These are phyloP conservation scores for Tardiomyces digboiensis DNA, from an alignment of 1,139 yeast genomes.

Conservation along the genomic window DNA sequence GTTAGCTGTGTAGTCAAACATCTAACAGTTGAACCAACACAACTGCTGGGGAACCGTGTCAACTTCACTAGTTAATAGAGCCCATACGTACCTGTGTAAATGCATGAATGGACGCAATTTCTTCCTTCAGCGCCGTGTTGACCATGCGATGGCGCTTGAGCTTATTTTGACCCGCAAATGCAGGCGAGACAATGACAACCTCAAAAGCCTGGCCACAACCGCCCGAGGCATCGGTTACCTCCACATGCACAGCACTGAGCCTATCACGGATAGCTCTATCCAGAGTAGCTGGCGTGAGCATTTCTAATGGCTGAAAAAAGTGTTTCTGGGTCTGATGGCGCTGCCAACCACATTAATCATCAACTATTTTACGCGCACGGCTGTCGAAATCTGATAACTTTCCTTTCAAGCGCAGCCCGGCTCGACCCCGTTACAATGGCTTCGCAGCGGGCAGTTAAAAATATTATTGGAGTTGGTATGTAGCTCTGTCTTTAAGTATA, in stretches of 20 bases:
- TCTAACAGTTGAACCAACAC: background rate
- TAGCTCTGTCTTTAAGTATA: background rate
- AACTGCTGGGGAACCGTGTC: no score
- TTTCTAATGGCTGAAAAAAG: background rate
- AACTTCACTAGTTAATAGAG: no score
- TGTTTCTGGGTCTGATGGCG: no score
- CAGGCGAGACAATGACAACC: constrained; percentile 68
- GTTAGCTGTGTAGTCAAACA: background rate
- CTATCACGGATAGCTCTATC: constrained; percentile 22
- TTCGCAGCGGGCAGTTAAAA: constrained; percentile 10
- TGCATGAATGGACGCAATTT: constrained; percentile 83
- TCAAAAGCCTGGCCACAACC: constrained; percentile 86
- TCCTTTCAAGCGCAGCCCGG: background rate
- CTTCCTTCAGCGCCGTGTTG: constrained; percentile 67
- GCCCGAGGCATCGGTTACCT: constrained; percentile 35
- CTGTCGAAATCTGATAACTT: background rate
- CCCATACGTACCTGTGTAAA: constrained; percentile 64
- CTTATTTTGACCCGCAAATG: constrained; percentile 75
- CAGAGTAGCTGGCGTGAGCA: constrained; percentile 17
- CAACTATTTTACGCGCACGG: background rate
- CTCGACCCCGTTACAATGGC: constrained; percentile 7
- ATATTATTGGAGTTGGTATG: constrained; percentile 9
- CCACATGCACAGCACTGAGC: constrained; percentile 28
- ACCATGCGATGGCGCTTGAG: constrained; percentile 81
- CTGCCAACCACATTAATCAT: no score